Evolutionary conservation across 2,329 filamentous ascomycete genomes (phyloP), one percentile per base, ranked within the genome.

Genomic region (Cercospora nicotianae): DNA sequence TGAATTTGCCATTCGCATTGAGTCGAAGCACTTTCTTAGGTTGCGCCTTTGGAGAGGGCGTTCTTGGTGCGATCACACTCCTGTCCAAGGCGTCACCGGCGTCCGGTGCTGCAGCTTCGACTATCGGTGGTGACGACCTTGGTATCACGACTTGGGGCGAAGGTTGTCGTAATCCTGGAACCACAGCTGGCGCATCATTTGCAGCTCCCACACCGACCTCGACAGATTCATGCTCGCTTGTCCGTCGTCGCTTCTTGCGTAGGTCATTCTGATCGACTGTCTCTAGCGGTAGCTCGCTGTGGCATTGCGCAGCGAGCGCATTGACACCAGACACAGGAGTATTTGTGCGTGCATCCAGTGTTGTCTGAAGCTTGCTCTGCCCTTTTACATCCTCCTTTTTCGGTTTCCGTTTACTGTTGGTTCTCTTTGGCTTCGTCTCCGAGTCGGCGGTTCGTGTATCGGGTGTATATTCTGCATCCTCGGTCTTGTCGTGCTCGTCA

Each of bases 1-100:
- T 77, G n/a, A 84, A 79, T 64, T 78, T 83, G n/a, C 83, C 83
- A 30, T 77, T 79, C 26, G 80, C 80, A 60, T 78, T 82, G 42
- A 84, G 69, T 64, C 79, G 79, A 60, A 83, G 65, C 57, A 79
- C 72, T 66, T 78, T 79, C 68, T 75, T 79, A 1, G 77, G 77
- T 6, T 76, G 76, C 7, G 74, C 75, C 57, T 63, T 68, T 7
- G 70, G 59, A 9, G 61, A 58, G 30, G 39, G 48, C 23, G 33
- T 39, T 39, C 53, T 66, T 16, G 70, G 60, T 13, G 42, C 61
- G 9, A 55, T 60, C 16, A 62, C 51, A 23, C 30, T 60, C 31
- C 16, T 42, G 33, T 16, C 58, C 16, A 45, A 31, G 23, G 53
- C 36, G n/a, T 23, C 61, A 6, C 48, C 23, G n/a, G 51, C 26